Base-by-base conservation (phyloP, 2,329 filamentous ascomycete species). In the Allantophomopsis cytisporea region DNA sequence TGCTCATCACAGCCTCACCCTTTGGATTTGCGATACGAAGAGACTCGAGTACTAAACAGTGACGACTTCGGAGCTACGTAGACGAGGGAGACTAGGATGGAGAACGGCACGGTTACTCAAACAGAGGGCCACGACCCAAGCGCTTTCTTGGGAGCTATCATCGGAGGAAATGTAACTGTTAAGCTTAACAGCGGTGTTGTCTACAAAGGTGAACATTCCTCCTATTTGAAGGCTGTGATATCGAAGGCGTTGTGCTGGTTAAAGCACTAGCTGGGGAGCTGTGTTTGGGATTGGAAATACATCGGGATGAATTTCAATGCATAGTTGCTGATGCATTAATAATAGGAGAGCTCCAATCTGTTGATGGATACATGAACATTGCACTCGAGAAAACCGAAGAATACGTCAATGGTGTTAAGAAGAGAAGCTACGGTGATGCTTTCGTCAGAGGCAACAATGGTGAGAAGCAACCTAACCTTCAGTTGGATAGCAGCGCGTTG, bases 301-400 rank as follows among this genome's bases (percentile, higher is more conserved):
- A 21, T 5, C 20, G 23, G 10, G 23, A 28, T 28, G 23, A 10
- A 28, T 28, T 28, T 4, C 18, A 6, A 40, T 38, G 36, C n/a
- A 15, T 28, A 16, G 14, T 20, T 16, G 6, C 20, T 55, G 37
- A 55, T 36, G 12, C 8, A 28, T 28, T 8, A 28, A 28, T 28
- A 20, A 14, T 23, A 95, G 89, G 91, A 50, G 87, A 95, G 59
- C 73, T 96, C 31, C 88, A 96, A 59, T 94, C 88, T 1, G 89
- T 98, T 37, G 91, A 98, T 60, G 91, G 91, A 39, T 98, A 96
- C 65, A 98, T 98, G 91, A 98, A 98, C 65, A 95, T 98, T 58
- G 89, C 91, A 11, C 74, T 98, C 21, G 91, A 98, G 62, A 91
- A 94, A 64, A 94, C 87, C 15, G 80, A 85, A 48, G 91, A 98